Base-by-base conservation (phyloP, 345 rosid species). In the Hypericum androsaemum region DNA sequence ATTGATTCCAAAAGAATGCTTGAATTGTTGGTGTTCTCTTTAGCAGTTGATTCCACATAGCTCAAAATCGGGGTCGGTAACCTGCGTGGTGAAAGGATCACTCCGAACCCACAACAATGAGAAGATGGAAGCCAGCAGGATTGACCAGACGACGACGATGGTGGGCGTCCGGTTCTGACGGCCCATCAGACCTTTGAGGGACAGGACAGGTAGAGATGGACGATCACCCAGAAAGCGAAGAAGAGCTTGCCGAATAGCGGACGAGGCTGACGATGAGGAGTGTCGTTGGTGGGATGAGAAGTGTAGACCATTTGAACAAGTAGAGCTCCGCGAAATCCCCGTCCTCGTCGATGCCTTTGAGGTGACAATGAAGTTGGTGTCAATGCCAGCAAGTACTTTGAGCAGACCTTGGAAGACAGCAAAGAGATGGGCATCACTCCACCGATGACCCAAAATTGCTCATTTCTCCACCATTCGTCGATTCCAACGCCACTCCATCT, bases 111-210 rank as follows among this genome's bases (percentile, higher is more conserved):
- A 46, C 49, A 46, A 10, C 15, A 46, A 28, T 5, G 49, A 46
- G 49, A 46, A 46, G 7, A 46, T 46, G 12, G 49, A 46, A 46
- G 49, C 49, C 28, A 46, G 49, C 49, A 46, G 49, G 17, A 46
- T 46, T 0, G 49, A 46, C 49, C 49, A 46, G 8, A 46, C 49
- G 22, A 46, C 22, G 7, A 46, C 49, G 22, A 46, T 46, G 12
- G 49, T 46, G 5, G 49, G 49, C 8, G 49, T 46, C 49, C 49
- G 49, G 17, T 46, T 46, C 49, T 46, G 49, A 5, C 13, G 12
- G 7, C 49, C 49, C 49, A 46, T 46, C 17, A 46, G 49, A 12
- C 49, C 49, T 13, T 46, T 46, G 22, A 46, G 49, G 49, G n/a
- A 46, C n/a, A n/a, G n/a, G n/a, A n/a, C 8, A 15, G 49, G n/a